phyloP scores from a whole-genome alignment of 495 filamentous ascomycete genomes.

The Coniosporium apollinis region DNA sequence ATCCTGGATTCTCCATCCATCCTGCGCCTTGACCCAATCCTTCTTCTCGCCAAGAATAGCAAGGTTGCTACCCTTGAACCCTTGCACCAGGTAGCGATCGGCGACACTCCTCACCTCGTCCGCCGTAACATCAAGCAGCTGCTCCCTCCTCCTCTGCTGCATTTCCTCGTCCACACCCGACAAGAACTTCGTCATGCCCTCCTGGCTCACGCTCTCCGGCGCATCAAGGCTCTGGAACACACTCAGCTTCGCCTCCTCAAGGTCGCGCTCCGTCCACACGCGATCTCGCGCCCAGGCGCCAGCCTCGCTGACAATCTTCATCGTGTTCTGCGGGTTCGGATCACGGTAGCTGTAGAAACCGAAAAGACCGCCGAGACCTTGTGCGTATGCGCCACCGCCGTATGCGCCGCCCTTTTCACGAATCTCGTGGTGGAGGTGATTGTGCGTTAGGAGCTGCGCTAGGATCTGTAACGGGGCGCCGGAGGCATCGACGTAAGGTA shows the following conservation, averaged over 20 bases:
- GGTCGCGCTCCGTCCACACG: slow-evolving; percentile 67
- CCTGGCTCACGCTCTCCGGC: slow-evolving; percentile 68
- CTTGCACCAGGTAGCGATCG: slow-evolving; percentile 63
- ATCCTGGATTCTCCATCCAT: slow-evolving; percentile 31
- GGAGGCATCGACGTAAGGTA: slow-evolving; percentile 61
- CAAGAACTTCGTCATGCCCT: slow-evolving; percentile 74
- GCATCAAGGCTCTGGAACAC: slow-evolving; percentile 96
- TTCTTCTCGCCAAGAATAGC: slow-evolving; percentile 75
- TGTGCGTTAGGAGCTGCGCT: slow-evolving; percentile 88
- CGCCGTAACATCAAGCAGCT: slow-evolving; percentile 71
- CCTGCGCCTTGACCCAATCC: slow-evolving; percentile 42
- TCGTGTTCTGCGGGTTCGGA: slow-evolving; percentile 80
- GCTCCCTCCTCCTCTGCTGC: slow-evolving; percentile 71
- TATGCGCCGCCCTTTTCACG: slow-evolving; percentile 96
- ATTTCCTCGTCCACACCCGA: slow-evolving; percentile 75
- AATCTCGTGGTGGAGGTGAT: slow-evolving; percentile 92
- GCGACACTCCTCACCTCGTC: slow-evolving; percentile 68
- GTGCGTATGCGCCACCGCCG: slow-evolving; percentile 74
- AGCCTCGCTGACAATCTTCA: slow-evolving; percentile 69
- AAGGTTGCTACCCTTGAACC: slow-evolving; percentile 37
- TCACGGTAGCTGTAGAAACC: slow-evolving; percentile 94
- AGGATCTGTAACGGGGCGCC: slow-evolving; percentile 72
- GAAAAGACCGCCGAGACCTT: slow-evolving; percentile 65
- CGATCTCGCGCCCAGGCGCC: slow-evolving; percentile 73
- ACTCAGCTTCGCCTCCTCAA: slow-evolving; percentile 90